phyloP scores from a whole-genome alignment of 345 rosid genomes.

The Syzygium aqueum region DNA sequence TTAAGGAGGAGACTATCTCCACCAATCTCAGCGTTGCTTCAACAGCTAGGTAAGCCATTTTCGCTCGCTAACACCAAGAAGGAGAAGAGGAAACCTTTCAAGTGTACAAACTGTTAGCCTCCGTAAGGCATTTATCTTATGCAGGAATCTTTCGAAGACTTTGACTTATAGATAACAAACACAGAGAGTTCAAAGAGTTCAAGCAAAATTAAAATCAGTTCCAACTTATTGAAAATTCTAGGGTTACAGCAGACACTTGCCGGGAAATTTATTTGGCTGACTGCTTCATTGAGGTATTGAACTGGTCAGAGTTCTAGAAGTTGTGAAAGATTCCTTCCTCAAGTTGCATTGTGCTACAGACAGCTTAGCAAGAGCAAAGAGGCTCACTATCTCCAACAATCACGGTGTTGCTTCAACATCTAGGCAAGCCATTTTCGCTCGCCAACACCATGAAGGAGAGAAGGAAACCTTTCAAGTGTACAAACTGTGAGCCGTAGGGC shows the following conservation, averaged over 20 bases:
- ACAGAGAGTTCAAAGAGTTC: not conserved
- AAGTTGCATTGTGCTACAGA: not conserved
- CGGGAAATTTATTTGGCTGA: not conserved
- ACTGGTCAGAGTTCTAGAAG: not conserved
- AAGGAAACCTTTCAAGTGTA: not conserved
- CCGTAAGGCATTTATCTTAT: not conserved
- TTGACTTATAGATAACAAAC: not conserved
- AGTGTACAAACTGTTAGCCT: not conserved
- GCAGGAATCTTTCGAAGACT: not conserved
- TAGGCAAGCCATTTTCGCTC: not conserved
- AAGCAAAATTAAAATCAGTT: not conserved
- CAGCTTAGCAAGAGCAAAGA: not conserved
- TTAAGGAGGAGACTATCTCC: not conserved
- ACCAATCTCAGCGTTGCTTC: not conserved
- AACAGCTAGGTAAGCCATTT: constrained; percentile 1
- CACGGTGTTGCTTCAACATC: not conserved
- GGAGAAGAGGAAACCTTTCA: not conserved
- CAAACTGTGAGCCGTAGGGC: not conserved
- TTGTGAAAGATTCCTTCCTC: not conserved
- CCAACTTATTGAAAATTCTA: not conserved
- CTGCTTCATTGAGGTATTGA: not conserved
- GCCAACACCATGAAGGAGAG: not conserved
- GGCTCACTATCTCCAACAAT: not conserved
- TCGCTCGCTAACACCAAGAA: not conserved
- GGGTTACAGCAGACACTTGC: not conserved